These are phyloP conservation scores for Malassezia vespertilionis DNA, from an alignment of 1,284 basidiomycete genomes.

Conservation along the genomic window DNA sequence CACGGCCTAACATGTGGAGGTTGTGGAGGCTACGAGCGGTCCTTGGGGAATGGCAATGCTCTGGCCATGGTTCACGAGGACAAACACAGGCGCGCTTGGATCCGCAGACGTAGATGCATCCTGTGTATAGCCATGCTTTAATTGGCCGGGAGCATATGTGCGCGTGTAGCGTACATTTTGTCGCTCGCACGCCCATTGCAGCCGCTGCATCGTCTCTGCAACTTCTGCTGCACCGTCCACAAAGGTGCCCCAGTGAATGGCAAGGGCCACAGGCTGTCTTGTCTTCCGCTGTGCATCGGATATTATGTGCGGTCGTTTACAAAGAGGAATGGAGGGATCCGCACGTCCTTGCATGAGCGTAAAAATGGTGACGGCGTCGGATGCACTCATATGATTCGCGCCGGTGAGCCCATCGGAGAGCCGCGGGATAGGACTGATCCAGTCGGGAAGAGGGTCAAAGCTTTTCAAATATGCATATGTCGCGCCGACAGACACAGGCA, in stretches of 20 bases:
- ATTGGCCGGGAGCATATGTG: neutral
- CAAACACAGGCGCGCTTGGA: constrained; percentile 6
- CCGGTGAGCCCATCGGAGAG: constrained; percentile 30
- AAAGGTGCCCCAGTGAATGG: constrained; percentile 34
- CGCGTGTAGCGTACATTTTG: constrained; percentile 4
- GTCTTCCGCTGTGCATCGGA: no score
- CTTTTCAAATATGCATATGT: constrained; percentile 38
- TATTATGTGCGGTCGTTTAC: no score
- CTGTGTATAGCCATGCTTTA: no score
- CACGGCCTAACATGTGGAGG: neutral
- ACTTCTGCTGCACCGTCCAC: constrained; percentile 17
- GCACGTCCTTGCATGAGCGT: constrained; percentile 19
- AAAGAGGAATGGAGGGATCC: neutral
- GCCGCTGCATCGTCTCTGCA: constrained; percentile 1
- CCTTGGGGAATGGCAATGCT: constrained; percentile 6
- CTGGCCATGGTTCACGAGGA: constrained; percentile 17
- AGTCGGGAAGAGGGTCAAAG: constrained; percentile 30
- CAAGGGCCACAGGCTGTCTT: constrained; percentile 19
- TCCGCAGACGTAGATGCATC: no score
- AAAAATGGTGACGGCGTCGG: constrained; percentile 32
- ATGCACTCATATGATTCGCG: constrained; percentile 38
- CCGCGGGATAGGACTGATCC: constrained; percentile 29
- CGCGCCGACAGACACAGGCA: constrained; percentile 43
- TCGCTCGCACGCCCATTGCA: constrained; percentile 9
- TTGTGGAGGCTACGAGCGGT: neutral